These are phyloP conservation scores for Dacryopinax primogenitus DNA, from an alignment of 768 basidiomycete species.

Conservation along the genomic window DNA sequence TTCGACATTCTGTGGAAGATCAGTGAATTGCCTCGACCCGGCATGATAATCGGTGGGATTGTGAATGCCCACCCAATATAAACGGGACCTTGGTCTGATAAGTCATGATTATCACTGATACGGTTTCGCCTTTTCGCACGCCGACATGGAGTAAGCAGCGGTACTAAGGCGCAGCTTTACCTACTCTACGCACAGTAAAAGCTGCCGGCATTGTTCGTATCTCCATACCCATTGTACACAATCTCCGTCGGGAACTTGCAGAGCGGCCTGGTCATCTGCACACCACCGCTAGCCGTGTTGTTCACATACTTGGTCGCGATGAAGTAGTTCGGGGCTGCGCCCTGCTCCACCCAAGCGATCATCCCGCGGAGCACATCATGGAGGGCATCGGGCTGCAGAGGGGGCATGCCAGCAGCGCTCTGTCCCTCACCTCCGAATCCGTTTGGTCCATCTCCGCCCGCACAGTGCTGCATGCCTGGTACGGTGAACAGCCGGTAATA, in stretches of 20 bases:
- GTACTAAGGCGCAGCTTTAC: too few relatives aligned
- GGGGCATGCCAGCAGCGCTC: slow-evolving; percentile 6
- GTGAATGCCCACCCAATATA: too few relatives aligned
- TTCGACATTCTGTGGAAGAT: background rate
- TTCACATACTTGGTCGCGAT: slow-evolving; percentile 24
- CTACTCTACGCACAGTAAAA: background rate
- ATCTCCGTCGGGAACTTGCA: slow-evolving; percentile 6
- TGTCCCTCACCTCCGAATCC: slow-evolving; percentile 11
- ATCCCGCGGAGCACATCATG: slow-evolving; percentile 25
- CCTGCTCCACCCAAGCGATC: slow-evolving; percentile 28
- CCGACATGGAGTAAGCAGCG: background rate
- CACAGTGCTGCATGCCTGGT: slow-evolving; percentile 28
- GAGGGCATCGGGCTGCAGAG: slow-evolving; percentile 12
- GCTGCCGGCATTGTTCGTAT: slow-evolving; percentile 7
- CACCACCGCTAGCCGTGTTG: slow-evolving; percentile 10
- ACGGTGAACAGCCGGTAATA: slow-evolving; percentile 28
- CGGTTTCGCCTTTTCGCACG: too few relatives aligned
- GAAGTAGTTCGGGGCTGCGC: slow-evolving; percentile 21
- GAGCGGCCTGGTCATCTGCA: slow-evolving; percentile 13
- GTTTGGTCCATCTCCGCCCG: slow-evolving; percentile 17
- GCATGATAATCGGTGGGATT: too few relatives aligned
- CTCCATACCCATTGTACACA: slow-evolving; percentile 5
- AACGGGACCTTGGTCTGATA: too few relatives aligned
- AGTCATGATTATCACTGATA: too few relatives aligned
- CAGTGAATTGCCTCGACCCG: background rate